A percentile compares a stretch with the other conserved stretches of the same genome.
Evolutionary conservation across 169 alveolate species (phyloP).

Genomic region (Plasmodium vinckei): DNA sequence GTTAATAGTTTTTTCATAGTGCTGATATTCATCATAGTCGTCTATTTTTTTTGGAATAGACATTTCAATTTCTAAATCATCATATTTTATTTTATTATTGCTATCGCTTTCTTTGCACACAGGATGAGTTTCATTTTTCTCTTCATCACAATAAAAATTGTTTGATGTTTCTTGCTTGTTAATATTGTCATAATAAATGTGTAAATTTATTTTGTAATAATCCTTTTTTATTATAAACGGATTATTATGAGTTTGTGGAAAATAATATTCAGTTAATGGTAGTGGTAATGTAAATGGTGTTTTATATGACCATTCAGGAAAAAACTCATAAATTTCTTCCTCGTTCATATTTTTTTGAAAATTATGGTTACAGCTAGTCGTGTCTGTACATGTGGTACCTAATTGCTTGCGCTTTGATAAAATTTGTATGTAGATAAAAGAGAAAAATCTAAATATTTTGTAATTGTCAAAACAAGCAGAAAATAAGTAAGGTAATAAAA

Average conservation of each 20-base stretch:
- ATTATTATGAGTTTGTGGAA: slow-evolving; percentile 8
- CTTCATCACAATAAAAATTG: not conserved
- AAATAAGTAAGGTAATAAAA: slow-evolving; percentile 44
- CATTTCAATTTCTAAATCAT: not conserved
- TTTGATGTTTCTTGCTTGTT: not conserved
- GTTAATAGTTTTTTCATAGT: slow-evolving; percentile 13
- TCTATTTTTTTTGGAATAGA: not conserved
- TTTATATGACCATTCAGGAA: slow-evolving; percentile 72
- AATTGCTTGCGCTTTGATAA: slow-evolving; percentile 20
- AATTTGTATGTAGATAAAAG: slow-evolving; percentile 36
- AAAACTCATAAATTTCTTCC: slow-evolving; percentile 35
- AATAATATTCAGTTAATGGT: slow-evolving; percentile 51
- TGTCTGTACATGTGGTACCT: not conserved
- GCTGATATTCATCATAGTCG: not conserved
- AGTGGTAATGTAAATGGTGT: slow-evolving; percentile 55
- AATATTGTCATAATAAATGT: not conserved
- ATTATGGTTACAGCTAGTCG: not conserved
- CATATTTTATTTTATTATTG: not conserved
- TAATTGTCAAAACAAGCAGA: slow-evolving; percentile 62
- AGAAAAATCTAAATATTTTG: slow-evolving; percentile 41
- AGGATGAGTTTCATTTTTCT: slow-evolving; percentile 1
- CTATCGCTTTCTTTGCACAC: not conserved
- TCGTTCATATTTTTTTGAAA: slow-evolving; percentile 44
- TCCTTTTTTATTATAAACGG: slow-evolving; percentile 26
- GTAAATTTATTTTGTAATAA: slow-evolving; percentile 29